Base-by-base conservation (phyloP, 2,329 filamentous ascomycete species). In the Paraphoma chrysanthemicola region DNA sequence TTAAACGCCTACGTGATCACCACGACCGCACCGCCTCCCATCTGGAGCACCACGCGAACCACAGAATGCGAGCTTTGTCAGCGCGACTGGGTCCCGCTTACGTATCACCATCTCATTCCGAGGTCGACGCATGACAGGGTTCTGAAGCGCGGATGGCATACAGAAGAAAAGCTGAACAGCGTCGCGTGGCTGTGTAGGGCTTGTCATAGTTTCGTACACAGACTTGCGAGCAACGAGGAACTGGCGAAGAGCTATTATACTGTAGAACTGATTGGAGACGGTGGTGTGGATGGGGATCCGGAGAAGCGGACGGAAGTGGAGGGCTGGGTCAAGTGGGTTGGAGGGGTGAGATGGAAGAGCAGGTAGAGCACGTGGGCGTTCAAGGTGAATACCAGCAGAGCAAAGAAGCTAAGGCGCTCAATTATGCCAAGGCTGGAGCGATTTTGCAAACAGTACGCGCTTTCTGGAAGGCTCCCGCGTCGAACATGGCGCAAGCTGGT, bases 81-180 rank as follows among this genome's bases (percentile, higher is more conserved):
- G 1, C 82, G 92, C 1, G 85, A 87, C 59, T 92, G 90, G 86
- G 86, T 95, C 18, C 86, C 87, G 8, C 77, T 95, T 58, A 91
- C 89, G 1, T 96, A 95, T 72, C 92, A 96, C 71, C 92, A 96
- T 78, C 80, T 96, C 43, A 93, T 96, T 51, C 92, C 92, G n/a
- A 85, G 87, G 41, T 84, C 85, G 43, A 88, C 92, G 56, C 92
- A 96, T 75, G 87, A 85, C 7, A 92, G 92, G 72, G 91, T 86
- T 3, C 73, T 92, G 39, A 92, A 90, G 80, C 82, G 91, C 42
- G 90, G 89, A 1, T 96, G 92, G 92, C 90, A 93, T 79, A 83
- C 84, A 3, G 86, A 87, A 60, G 90, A 91, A 74, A 85, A 88
- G 77, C 74, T 96, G 74, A 87, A 91, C 68, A 92, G 88, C 71